Percentiles rank a stretch among this genome's conserved stretches.
Conservation (phyloP, 75 land plant genomes). For the Azolla pinnata region DNA sequence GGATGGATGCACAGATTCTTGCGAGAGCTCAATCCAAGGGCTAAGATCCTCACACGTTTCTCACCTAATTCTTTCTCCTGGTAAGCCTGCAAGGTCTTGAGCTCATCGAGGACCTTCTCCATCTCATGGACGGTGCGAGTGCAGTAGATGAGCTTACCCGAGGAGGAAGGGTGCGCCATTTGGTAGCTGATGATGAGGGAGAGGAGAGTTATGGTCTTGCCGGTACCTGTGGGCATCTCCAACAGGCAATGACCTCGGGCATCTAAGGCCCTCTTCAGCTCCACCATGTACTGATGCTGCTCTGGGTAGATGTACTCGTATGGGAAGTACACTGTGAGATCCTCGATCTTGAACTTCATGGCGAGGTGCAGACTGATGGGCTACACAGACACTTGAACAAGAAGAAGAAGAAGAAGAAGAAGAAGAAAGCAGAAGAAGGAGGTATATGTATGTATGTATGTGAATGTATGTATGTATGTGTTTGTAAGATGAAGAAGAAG, state of each 20-base stretch:
- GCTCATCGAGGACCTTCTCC: constrained; percentile 97
- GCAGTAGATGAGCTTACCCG: constrained; percentile 79
- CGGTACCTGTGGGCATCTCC: constrained; percentile 99
- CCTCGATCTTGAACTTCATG: constrained; percentile 95
- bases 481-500: background rate
- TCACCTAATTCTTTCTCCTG: constrained; percentile 39
- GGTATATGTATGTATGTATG: background rate
- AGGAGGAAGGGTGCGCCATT: constrained; percentile 46
- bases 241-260: constrained; percentile 85
- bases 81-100: constrained; percentile 51
- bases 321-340: constrained; percentile 90
- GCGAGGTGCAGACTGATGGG: background rate
- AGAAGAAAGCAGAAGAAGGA: background rate
- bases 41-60: constrained; percentile 46
- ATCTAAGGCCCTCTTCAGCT: constrained; percentile 84
- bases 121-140: constrained; percentile 98
- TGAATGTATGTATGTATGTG: background rate
- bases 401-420: background rate
- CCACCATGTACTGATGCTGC: constrained; percentile 88
- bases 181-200: constrained; percentile 89
- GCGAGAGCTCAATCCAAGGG: constrained; percentile 79
- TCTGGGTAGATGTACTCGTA: constrained; percentile 96
- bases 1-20: constrained; percentile 96
- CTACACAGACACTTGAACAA: background rate
- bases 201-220: constrained; percentile 93